Conservation (phyloP, 2,329 filamentous ascomycete genomes). For the Ophiosphaerella narmari region DNA sequence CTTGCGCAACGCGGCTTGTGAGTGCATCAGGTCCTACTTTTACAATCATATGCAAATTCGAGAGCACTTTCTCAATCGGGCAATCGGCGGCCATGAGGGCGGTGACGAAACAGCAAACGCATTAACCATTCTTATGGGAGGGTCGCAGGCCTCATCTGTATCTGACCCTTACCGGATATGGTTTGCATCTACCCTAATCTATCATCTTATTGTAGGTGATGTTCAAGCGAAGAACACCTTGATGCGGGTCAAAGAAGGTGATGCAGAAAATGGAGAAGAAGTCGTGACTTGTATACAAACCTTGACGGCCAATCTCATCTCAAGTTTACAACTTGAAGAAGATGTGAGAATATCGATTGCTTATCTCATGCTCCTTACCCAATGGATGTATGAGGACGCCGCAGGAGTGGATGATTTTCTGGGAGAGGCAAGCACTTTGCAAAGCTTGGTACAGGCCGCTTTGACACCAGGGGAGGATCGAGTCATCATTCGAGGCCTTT, state of each 20-base stretch:
- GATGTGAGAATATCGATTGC: conserved; percentile 81
- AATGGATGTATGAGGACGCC: conserved; percentile 91
- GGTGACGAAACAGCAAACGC: conserved; percentile 89
- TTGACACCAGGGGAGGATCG: conserved; percentile 58
- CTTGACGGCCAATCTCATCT: conserved; percentile 82
- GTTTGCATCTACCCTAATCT: conserved; percentile 85
- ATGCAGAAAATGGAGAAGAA: conserved; percentile 87
- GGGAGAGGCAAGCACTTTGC: conserved; percentile 88
- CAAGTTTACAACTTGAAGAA: conserved; percentile 73
- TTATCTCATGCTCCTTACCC: conserved; percentile 85
- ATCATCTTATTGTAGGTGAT: conserved; percentile 84
- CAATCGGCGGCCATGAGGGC: conserved; percentile 82
- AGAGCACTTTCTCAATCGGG: conserved; percentile 82
- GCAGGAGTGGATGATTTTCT: conserved; percentile 92
- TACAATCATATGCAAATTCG: conserved; percentile 79
- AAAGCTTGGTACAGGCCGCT: conserved; percentile 78
- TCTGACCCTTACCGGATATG: conserved; percentile 85
- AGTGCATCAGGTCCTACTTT: conserved; percentile 93
- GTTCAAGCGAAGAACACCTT: conserved; percentile 76
- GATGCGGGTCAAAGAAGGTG: conserved; percentile 84
- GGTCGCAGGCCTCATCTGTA: conserved; percentile 63
- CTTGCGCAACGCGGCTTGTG: conserved; percentile 80
- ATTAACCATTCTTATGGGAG: conserved; percentile 76
- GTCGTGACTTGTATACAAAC: conserved; percentile 93
- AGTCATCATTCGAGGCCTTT: conserved; percentile 77